Evolutionary conservation across 805 yeast species (phyloP), one percentile per base, ranked within the genome.

Genomic region (Barnettozyma salicaria): DNA sequence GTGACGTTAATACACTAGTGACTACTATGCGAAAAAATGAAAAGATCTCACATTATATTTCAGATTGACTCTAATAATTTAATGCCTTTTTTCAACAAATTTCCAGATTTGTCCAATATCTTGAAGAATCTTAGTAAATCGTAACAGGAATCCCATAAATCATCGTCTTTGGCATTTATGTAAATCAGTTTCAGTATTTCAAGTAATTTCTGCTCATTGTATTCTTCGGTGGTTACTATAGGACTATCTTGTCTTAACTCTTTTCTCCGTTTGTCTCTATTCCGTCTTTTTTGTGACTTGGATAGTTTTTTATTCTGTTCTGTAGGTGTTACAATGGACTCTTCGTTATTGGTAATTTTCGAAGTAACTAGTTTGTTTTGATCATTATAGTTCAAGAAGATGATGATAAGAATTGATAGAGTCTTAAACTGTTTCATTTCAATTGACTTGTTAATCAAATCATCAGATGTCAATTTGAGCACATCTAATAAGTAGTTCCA

Each of bases 351-450:
- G n/a, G 34, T 4, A 3, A 6, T 6, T 22, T 18, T 6, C 19
- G 32, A 16, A 9, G 17, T 26, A 7, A 27, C 25, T 7, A 27
- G 31, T 32, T 20, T 54, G 52, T 43, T 68, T 64, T 37, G 36
- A 23, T 33, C 41, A 21, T 33, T 37, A 41, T 62, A 64, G 44
- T 70, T 72, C 34, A 73, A 52, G 44, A 71, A 72, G 27, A 73
- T 64, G 17, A 65, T 68, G 33, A 73, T 56, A 36, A 64, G 62
- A 37, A 64, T 68, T 39, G 71, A 71, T 41, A 74, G 60, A 9
- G 70, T 58, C 37, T 68, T 69, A 27, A 65, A 74, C 39, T 70
- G 65, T 5, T 59, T 55, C 14, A 59, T 48, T 13, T 59, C 60
- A 27, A 72, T 62, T 14, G 70, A 52, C 30, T 60, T 54, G 31